A percentile compares a stretch with the other conserved stretches of the same genome.
Conservation (phyloP, 1,139 yeast species). For the Debaryomyces psychrophilus region DNA sequence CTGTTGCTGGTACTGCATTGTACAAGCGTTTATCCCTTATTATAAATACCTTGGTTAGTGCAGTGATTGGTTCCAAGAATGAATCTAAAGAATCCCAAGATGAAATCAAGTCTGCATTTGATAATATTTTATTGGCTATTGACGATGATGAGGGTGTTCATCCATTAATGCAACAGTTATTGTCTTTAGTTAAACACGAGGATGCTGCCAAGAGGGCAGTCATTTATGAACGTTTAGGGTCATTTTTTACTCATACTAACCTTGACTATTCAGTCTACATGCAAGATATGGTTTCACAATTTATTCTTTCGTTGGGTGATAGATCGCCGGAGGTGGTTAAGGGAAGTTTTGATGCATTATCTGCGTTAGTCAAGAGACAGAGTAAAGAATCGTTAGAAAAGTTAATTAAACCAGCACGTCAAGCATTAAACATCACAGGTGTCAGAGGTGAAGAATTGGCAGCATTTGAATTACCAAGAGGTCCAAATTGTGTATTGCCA, state of each 20-base stretch:
- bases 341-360: slow-evolving; percentile 69
- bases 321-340: slow-evolving; percentile 63
- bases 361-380: slow-evolving; percentile 68
- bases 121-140: slow-evolving; percentile 69
- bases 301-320: slow-evolving; percentile 76
- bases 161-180: slow-evolving; percentile 79
- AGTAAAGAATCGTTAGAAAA: slow-evolving; percentile 75
- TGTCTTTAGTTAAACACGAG: slow-evolving; percentile 77
- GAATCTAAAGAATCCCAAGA: slow-evolving; percentile 39
- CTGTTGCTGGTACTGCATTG: slow-evolving; percentile 86
- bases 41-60: slow-evolving; percentile 69
- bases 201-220: slow-evolving; percentile 67
- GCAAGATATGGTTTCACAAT: slow-evolving; percentile 73
- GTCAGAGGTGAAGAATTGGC: slow-evolving; percentile 65
- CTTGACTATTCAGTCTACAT: slow-evolving; percentile 76
- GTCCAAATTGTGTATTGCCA: slow-evolving; percentile 87
- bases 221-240: slow-evolving; percentile 69
- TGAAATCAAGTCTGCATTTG: slow-evolving; percentile 60
- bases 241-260: slow-evolving; percentile 65
- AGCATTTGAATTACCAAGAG: slow-evolving; percentile 80
- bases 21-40: slow-evolving; percentile 72
- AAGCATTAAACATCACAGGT: slow-evolving; percentile 71
- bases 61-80: slow-evolving; percentile 45
- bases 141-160: slow-evolving; percentile 82
- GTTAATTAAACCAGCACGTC: slow-evolving; percentile 76